Conservation (phyloP, 306 rosid species). For the Geum urbanum region DNA sequence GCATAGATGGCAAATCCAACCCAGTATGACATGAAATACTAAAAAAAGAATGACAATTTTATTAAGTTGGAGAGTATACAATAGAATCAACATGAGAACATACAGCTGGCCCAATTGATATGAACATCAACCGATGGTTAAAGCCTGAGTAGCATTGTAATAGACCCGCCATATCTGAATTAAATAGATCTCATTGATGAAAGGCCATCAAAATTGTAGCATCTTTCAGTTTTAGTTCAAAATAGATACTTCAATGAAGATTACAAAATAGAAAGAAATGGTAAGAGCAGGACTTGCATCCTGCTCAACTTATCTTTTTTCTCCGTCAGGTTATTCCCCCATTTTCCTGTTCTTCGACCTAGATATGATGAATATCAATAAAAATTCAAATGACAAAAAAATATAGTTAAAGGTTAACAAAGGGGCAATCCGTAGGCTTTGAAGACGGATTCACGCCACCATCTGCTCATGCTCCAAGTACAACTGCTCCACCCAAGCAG, state of each 20-base stretch:
- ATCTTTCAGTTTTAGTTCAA: conserved; percentile 15
- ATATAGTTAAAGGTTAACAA: conserved; percentile 25
- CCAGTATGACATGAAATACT: not conserved
- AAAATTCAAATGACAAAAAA: conserved; percentile 35
- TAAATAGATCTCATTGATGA: conserved; percentile 2
- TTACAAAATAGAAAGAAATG: conserved; percentile 7
- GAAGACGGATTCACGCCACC: conserved; percentile 42
- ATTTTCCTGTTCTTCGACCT: conserved; percentile 28
- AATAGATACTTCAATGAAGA: conserved; percentile 16
- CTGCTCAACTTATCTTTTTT: conserved; percentile 27
- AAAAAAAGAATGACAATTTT: not conserved
- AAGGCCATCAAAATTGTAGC: not conserved
- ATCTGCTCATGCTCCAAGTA: conserved; percentile 68
- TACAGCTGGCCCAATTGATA: conserved; percentile 2
- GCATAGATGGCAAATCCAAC: not conserved
- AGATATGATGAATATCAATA: conserved; percentile 37
- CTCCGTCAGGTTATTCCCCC: conserved; percentile 15
- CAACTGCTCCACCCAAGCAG: conserved; percentile 62
- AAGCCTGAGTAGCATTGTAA: not conserved
- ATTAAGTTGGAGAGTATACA: not conserved
- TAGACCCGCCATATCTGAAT: not conserved
- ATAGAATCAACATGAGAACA: not conserved
- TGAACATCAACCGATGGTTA: not conserved
- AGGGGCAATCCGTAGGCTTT: conserved; percentile 14
- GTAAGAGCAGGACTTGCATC: conserved; percentile 40